phyloP scores from a whole-genome alignment of 2,329 filamentous ascomycete species.

The Botryotinia globosa region DNA sequence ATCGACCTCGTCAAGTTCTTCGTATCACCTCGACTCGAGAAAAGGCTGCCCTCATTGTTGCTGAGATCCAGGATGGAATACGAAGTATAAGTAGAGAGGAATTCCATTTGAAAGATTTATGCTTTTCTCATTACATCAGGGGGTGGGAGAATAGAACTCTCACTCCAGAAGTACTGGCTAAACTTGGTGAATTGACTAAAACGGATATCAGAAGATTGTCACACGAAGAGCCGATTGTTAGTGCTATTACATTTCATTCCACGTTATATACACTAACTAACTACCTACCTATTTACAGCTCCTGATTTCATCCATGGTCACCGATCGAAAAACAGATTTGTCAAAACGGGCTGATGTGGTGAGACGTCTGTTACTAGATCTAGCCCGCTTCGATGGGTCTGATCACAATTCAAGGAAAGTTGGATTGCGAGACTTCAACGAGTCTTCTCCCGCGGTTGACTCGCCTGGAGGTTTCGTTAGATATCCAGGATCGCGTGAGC shows the following conservation, averaged over 20 bases:
- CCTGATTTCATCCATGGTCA: slow-evolving; percentile 23
- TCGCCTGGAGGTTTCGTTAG: slow-evolving; percentile 26
- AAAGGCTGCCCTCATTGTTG: slow-evolving; percentile 30
- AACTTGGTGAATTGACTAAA: slow-evolving; percentile 33
- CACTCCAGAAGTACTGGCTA: slow-evolving; percentile 24
- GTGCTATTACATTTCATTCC: slow-evolving; percentile 21
- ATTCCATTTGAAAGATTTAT: slow-evolving; percentile 27
- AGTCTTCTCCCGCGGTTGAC: neutral
- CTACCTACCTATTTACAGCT: slow-evolving; percentile 20
- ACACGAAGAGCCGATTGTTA: slow-evolving; percentile 1
- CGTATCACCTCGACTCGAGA: slow-evolving; percentile 33
- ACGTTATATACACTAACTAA: slow-evolving; percentile 18
- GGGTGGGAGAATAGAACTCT: slow-evolving; percentile 23
- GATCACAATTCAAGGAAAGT: slow-evolving; percentile 17
- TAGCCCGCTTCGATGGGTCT: slow-evolving; percentile 22
- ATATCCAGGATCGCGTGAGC: slow-evolving; percentile 24
- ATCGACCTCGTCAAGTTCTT: slow-evolving; percentile 30
- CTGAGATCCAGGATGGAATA: slow-evolving; percentile 29
- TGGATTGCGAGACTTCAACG: slow-evolving; percentile 24
- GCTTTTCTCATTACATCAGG: slow-evolving; percentile 14
- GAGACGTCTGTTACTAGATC: slow-evolving; percentile 32
- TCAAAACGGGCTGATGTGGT: slow-evolving; percentile 29
- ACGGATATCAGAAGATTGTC: slow-evolving; percentile 28
- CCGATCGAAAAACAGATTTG: slow-evolving; percentile 16
- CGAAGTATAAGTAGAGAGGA: slow-evolving; percentile 25